A percentile compares a stretch with the other conserved stretches of the same genome.
Evolutionary conservation across 202 grass and related monocot species (phyloP).

Genomic region (Schoenoplectus tabernaemontani): DNA sequence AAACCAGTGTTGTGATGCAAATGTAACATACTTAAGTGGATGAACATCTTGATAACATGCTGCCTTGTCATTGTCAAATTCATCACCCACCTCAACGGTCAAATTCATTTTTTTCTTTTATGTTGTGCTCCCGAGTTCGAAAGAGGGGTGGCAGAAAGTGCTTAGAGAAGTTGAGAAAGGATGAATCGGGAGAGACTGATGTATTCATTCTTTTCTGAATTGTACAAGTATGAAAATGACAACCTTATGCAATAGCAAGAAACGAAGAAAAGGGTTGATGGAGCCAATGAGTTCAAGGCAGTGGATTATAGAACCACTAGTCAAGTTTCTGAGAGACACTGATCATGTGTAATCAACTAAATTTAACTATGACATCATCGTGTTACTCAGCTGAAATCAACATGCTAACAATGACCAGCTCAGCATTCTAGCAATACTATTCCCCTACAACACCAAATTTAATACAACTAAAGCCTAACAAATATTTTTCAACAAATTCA

Average conservation of each 20-base stretch:
- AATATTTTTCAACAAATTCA: background rate
- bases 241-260: background rate
- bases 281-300: background rate
- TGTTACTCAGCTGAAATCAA: background rate
- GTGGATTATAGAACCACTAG: background rate
- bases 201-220: background rate
- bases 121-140: too few species aligned
- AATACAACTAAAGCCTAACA: conserved; percentile 9
- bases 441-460: background rate
- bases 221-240: background rate
- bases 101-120: too few species aligned
- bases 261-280: background rate
- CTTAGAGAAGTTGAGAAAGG: too few species aligned
- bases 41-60: background rate
- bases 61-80: background rate
- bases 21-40: background rate
- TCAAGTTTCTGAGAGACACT: background rate
- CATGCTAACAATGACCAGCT: background rate
- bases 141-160: too few species aligned
- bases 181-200: too few species aligned
- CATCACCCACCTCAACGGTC: background rate
- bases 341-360: background rate
- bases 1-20: background rate
- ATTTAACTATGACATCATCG: background rate
- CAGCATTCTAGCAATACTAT: background rate